phyloP scores from a whole-genome alignment of 148 eudicot genomes.

The Spergularia marina region DNA sequence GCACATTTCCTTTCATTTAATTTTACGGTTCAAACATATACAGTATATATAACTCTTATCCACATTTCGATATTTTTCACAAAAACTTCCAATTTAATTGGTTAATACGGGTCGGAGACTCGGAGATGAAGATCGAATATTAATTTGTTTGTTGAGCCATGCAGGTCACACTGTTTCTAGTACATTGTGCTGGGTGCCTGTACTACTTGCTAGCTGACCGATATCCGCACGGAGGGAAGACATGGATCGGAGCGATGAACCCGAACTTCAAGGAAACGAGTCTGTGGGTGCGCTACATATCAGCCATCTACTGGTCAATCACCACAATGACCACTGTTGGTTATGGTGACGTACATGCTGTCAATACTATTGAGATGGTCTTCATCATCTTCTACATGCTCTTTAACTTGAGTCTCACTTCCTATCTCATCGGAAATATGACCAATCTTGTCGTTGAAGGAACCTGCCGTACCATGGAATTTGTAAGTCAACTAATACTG shows the following conservation, averaged over 20 bases:
- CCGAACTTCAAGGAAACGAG: slow-evolving; percentile 66
- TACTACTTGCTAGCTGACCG: slow-evolving; percentile 68
- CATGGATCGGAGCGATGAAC: slow-evolving; percentile 67
- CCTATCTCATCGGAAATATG: slow-evolving; percentile 95
- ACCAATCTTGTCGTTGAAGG: slow-evolving; percentile 85
- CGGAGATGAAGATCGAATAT: too few relatives aligned
- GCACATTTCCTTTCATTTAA: too few relatives aligned
- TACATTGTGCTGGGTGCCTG: slow-evolving; percentile 80
- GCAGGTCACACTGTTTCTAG: slow-evolving; percentile 71
- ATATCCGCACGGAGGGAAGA: slow-evolving; percentile 67
- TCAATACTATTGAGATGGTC: slow-evolving; percentile 70
- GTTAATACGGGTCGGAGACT: too few relatives aligned
- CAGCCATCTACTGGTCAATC: slow-evolving; percentile 82
- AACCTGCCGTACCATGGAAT: slow-evolving; percentile 83
- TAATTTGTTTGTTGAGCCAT: background rate
- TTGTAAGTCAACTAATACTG: slow-evolving; percentile 40
- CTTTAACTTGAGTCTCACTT: slow-evolving; percentile 77
- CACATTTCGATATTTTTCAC: too few relatives aligned
- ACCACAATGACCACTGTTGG: slow-evolving; percentile 89
- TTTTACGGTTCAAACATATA: too few relatives aligned
- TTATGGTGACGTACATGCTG: slow-evolving; percentile 88
- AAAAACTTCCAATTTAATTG: too few relatives aligned
- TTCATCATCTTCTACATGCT: slow-evolving; percentile 83
- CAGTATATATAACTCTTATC: too few relatives aligned
- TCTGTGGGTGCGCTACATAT: slow-evolving; percentile 57